Evolutionary conservation across 2,329 filamentous ascomycete genomes (phyloP).

Genomic region (Neonectria neomacrospora): DNA sequence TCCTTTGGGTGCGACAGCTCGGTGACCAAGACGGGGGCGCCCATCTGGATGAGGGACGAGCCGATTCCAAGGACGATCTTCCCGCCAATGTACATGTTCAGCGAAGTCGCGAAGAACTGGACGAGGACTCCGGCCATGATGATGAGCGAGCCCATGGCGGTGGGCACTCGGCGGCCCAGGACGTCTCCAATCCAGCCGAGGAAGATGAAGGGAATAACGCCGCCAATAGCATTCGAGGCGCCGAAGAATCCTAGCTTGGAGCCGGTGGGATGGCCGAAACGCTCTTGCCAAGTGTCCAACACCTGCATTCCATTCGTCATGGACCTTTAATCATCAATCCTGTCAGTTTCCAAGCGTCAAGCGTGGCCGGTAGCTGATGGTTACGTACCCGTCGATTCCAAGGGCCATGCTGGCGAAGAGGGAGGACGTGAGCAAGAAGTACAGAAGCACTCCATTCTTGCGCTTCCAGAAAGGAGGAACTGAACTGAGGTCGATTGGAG

Average conservation of each 20-base stretch:
- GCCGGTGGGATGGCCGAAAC: slow-evolving; percentile 52
- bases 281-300: slow-evolving; percentile 51
- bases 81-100: slow-evolving; percentile 53
- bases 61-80: slow-evolving; percentile 53
- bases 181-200: slow-evolving; percentile 51
- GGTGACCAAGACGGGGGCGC: slow-evolving; percentile 55
- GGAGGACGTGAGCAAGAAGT: slow-evolving; percentile 57
- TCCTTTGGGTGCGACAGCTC: slow-evolving; percentile 55
- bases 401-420: slow-evolving; percentile 54
- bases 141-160: slow-evolving; percentile 51
- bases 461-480: slow-evolving; percentile 50
- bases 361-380: not conserved
- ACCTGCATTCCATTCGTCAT: slow-evolving; percentile 56
- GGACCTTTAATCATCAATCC: slow-evolving; percentile 3
- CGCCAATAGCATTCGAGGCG: slow-evolving; percentile 54
- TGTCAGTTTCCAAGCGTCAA: not conserved
- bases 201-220: slow-evolving; percentile 51
- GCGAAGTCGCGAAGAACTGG: slow-evolving; percentile 49
- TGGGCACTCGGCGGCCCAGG: slow-evolving; percentile 49
- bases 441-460: slow-evolving; percentile 56
- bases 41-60: slow-evolving; percentile 53
- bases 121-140: slow-evolving; percentile 52
- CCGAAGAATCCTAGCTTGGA: slow-evolving; percentile 54
- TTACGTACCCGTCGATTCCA: slow-evolving; percentile 55
- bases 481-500: slow-evolving; percentile 47